These are phyloP conservation scores for Triangularia verruculosa DNA, from an alignment of 2,329 filamentous ascomycete species.

Conservation along the genomic window DNA sequence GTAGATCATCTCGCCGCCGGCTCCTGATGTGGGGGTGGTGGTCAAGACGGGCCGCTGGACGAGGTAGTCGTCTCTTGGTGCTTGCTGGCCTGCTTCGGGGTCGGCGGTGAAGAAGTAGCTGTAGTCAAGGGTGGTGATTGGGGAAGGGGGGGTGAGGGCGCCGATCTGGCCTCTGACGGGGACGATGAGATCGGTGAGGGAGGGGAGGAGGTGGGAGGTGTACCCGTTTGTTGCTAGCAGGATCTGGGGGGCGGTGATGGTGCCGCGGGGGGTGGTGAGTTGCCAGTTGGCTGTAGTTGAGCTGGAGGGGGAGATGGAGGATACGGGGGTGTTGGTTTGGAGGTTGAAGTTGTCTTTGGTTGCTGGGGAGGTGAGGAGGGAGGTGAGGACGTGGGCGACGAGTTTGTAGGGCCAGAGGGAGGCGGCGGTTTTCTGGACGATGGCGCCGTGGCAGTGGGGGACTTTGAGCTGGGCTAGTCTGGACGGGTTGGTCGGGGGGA, in stretches of 20 bases:
- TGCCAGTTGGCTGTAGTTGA: constrained; percentile 47
- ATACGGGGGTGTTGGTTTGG: constrained; percentile 70
- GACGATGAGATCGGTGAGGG: constrained; percentile 68
- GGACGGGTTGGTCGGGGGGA: constrained; percentile 30
- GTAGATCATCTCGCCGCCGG: constrained; percentile 63
- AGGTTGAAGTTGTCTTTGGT: constrained; percentile 57
- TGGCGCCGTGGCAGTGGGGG: constrained; percentile 57
- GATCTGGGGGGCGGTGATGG: constrained; percentile 59
- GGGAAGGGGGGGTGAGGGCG: constrained; percentile 56
- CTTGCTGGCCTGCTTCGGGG: constrained; percentile 22
- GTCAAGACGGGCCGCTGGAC: constrained; percentile 58
- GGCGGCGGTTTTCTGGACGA: constrained; percentile 63
- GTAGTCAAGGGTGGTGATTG: constrained; percentile 42
- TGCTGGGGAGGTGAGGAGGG: constrained; percentile 42
- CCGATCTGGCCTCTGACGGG: constrained; percentile 74
- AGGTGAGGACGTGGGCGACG: constrained; percentile 67
- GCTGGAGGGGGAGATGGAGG: constrained; percentile 35
- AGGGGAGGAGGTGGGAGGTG: constrained; percentile 70
- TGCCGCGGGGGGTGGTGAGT: constrained; percentile 67
- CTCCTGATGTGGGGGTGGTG: constrained; percentile 26
- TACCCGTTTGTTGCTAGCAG: constrained; percentile 83
- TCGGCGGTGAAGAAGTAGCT: constrained; percentile 62
- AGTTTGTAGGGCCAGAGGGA: constrained; percentile 84
- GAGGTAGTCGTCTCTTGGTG: constrained; percentile 67
- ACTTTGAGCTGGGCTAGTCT: constrained; percentile 53